Conservation (phyloP, 495 filamentous ascomycete genomes). For the Immersiella caudata region DNA sequence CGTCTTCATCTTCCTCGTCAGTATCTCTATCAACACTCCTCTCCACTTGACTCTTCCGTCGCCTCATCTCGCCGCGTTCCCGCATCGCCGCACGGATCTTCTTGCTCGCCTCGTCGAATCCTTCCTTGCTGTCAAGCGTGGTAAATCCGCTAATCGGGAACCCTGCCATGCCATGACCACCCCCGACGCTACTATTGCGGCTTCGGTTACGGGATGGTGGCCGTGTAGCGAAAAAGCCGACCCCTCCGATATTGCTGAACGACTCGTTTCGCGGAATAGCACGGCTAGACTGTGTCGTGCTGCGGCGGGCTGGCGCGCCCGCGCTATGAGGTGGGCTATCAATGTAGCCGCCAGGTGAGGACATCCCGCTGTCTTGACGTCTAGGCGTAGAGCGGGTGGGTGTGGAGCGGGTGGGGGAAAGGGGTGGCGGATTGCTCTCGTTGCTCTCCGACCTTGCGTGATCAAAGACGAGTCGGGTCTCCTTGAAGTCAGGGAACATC, state of each 20-base stretch:
- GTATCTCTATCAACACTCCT: conserved; percentile 40
- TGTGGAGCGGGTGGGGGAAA: conserved; percentile 16
- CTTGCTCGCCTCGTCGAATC: conserved; percentile 78
- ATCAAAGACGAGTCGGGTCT: conserved; percentile 70
- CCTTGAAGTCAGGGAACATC: conserved; percentile 94
- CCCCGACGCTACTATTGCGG: conserved; percentile 69
- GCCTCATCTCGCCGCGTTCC: conserved; percentile 74
- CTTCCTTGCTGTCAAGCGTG: conserved; percentile 67
- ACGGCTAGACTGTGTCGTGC: conserved; percentile 50
- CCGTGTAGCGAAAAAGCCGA: conserved; percentile 85
- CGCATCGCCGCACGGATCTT: conserved; percentile 88
- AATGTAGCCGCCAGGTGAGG: conserved; percentile 23
- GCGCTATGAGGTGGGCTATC: conserved; percentile 27
- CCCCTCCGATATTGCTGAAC: conserved; percentile 81
- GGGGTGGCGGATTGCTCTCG: conserved; percentile 20
- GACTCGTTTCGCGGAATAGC: conserved; percentile 85
- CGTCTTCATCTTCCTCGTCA: conserved; percentile 27
- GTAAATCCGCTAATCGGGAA: conserved; percentile 75
- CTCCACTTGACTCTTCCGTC: conserved; percentile 65
- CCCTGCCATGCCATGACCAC: conserved; percentile 49
- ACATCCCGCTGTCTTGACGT: conserved; percentile 35
- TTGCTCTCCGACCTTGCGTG: conserved; percentile 22
- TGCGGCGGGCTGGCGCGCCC: conserved; percentile 33
- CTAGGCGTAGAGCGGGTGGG: conserved; percentile 6
- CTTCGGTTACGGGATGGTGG: conserved; percentile 73